phyloP scores from a whole-genome alignment of 139 green algal genomes.

The Ettlia oleoabundans region DNA sequence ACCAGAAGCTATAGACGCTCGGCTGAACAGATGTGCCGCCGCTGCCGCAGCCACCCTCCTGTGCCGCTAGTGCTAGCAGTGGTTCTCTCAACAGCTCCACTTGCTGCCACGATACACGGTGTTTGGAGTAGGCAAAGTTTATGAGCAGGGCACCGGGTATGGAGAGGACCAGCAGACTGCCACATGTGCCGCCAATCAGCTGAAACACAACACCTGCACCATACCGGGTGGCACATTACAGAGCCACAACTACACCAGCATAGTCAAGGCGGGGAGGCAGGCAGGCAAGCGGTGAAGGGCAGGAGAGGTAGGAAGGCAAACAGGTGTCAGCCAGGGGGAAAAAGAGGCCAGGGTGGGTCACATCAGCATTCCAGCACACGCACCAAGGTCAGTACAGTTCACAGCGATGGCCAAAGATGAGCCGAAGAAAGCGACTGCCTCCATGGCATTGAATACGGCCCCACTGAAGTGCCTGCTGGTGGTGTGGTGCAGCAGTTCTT shows the following conservation, averaged over 20 bases:
- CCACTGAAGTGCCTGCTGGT: no score
- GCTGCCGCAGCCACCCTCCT: neutral
- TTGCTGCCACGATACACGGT: neutral
- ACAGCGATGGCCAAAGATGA: neutral
- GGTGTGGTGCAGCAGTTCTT: neutral
- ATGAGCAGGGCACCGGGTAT: neutral
- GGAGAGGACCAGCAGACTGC: neutral
- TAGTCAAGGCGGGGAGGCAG: no score
- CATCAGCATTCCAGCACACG: no score
- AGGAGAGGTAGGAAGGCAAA: neutral
- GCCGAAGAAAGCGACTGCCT: neutral
- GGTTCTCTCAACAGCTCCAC: neutral
- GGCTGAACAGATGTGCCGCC: neutral
- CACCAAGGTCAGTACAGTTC: neutral
- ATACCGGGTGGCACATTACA: neutral
- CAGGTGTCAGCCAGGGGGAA: neutral
- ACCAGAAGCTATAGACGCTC: neutral
- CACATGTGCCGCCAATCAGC: neutral
- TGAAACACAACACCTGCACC: neutral
- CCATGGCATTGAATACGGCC: neutral
- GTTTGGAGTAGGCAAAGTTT: neutral
- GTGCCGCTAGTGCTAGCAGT: neutral
- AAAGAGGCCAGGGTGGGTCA: neutral
- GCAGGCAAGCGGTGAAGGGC: neutral
- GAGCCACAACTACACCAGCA: no score